phyloP scores from a whole-genome alignment of 139 green algal genomes.

The Micractinium conductrix region DNA sequence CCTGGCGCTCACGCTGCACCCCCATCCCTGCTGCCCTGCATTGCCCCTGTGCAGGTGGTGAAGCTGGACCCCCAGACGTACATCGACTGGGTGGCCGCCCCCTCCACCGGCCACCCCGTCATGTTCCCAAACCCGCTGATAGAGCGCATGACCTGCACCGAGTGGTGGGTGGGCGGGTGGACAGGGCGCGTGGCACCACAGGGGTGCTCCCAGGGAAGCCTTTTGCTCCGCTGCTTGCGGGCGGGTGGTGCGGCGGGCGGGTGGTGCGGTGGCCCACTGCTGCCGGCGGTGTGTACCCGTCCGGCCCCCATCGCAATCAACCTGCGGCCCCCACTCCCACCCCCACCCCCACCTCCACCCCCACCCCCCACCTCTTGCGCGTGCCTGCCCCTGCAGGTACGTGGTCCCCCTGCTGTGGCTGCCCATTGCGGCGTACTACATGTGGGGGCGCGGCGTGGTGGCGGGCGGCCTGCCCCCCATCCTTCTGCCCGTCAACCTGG shows the following conservation, averaged over 20 bases:
- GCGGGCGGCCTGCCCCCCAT: background rate
- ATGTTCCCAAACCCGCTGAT: constrained; percentile 26
- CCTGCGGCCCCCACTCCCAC: background rate
- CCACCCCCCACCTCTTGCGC: background rate
- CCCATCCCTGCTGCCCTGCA: background rate
- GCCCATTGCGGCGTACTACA: background rate
- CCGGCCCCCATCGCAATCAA: too few species aligned
- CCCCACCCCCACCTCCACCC: background rate
- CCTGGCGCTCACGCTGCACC: background rate
- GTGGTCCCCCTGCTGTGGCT: constrained; percentile 34
- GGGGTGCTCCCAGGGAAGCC: too few species aligned
- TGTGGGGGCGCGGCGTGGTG: background rate
- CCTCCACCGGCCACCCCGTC: constrained; percentile 34
- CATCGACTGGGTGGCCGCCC: constrained; percentile 16
- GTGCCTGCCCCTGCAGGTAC: background rate
- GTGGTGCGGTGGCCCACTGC: too few species aligned
- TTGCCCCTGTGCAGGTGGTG: background rate
- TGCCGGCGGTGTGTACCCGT: too few species aligned
- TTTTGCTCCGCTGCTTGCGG: too few species aligned
- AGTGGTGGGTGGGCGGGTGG: background rate
- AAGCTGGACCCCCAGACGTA: constrained; percentile 19
- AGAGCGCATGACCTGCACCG: constrained; percentile 24
- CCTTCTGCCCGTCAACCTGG: background rate
- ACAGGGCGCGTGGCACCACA: too few species aligned
- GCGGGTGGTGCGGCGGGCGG: too few species aligned